phyloP scores from a whole-genome alignment of 805 yeast species.

The Candida orba region DNA sequence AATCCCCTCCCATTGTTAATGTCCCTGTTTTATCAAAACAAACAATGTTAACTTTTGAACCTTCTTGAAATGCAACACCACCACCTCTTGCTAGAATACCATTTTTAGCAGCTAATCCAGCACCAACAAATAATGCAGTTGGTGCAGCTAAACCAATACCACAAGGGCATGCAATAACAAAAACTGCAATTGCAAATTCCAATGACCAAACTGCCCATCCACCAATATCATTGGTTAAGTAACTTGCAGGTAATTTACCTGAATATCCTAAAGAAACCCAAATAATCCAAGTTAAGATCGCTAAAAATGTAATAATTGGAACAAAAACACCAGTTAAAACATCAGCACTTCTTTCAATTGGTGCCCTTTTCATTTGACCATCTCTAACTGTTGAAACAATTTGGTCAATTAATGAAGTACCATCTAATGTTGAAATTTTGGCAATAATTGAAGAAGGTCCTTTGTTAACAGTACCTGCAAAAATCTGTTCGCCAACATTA shows the following conservation, averaged over 20 bases:
- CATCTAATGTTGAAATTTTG: conserved; percentile 49
- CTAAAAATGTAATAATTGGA: conserved; percentile 55
- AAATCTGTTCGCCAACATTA: conserved; percentile 54
- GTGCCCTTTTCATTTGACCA: conserved; percentile 68
- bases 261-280: conserved; percentile 57
- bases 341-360: conserved; percentile 67
- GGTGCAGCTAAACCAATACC: conserved; percentile 84
- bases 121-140: conserved; percentile 72
- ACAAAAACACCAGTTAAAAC: conserved; percentile 64
- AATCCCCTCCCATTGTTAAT: conserved; percentile 55
- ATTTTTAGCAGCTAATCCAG: conserved; percentile 69
- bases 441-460: conserved; percentile 51
- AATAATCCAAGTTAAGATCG: conserved; percentile 57
- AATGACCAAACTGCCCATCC: conserved; percentile 77
- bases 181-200: conserved; percentile 70
- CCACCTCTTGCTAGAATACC: conserved; percentile 78
- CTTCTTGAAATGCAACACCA: conserved; percentile 78
- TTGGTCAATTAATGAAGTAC: conserved; percentile 61
- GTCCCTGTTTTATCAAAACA: conserved; percentile 82
- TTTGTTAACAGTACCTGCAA: conserved; percentile 63
- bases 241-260: conserved; percentile 44
- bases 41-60: conserved; percentile 51
- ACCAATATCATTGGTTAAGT: conserved; percentile 58
- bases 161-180: conserved; percentile 82
- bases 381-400: conserved; percentile 64